Base-by-base conservation (phyloP, 495 filamentous ascomycete species). In the Bombardia bombarda region DNA sequence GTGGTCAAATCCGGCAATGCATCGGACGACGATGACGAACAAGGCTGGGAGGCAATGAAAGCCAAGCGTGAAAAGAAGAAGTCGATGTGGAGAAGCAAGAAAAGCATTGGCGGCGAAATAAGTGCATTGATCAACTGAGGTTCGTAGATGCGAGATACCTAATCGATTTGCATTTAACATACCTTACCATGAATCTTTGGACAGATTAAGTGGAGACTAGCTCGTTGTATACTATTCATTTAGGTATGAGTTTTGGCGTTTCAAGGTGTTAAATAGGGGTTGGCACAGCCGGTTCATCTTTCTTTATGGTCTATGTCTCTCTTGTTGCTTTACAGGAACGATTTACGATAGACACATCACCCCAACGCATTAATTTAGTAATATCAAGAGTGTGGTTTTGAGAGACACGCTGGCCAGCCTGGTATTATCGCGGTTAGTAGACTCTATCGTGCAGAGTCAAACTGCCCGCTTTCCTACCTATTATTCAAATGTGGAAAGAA, bases 21-120 rank as follows among this genome's bases (percentile, higher is more conserved):
- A 22, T 56, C 51, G 41, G 84, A 88, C 12, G 86, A 90, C 33
- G 86, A 94, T 40, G 87, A 90, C 20, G 83, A 90, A 51, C 81
- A 77, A 47, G 74, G 80, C 18, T 89, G 87, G 87, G 82, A 81
- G 39, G 82, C 87, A 41, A 89, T 93, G 86, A 83, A 78, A 61
- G 83, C 82, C 57, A 90, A 84, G 63, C 74, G 85, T 36, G 85
- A 87, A 42, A 80, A 84, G 63, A 90, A 87, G 70, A 83, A 79
- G 65, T 80, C 68, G 37, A 58, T 70, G 45, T 88, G 86, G 86
- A 80, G 79, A 50, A 57, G 74, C 42, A 87, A 84, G 67, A 84
- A 80, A 60, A 63, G 49, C 36, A 50, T 66, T 21, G 60, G 62
- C 18, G 50, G 56, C 32, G 61, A 66, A 33, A 53, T 70, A 19